A percentile compares a stretch with the other conserved stretches of the same genome.
Evolutionary conservation across 2,329 filamentous ascomycete genomes (phyloP).

Genomic region (Didymella pomorum): DNA sequence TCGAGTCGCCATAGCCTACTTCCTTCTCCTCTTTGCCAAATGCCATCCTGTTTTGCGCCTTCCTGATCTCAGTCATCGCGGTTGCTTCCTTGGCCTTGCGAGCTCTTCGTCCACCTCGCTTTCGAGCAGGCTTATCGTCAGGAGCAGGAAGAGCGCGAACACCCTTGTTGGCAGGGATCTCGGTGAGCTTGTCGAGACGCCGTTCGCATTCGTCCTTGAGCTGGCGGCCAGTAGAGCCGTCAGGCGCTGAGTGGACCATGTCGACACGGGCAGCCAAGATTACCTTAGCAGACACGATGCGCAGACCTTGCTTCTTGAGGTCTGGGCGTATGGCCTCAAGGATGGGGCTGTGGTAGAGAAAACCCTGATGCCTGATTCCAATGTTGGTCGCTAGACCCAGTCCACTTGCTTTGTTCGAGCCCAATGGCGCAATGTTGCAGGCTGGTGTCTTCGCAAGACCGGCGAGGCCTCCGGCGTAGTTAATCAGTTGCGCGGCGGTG

Average conservation of each 20-base stretch:
- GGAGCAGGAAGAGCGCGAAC: slow-evolving; percentile 86
- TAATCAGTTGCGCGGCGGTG: slow-evolving; percentile 95
- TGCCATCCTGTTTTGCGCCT: slow-evolving; percentile 93
- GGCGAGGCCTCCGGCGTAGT: slow-evolving; percentile 86
- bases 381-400: slow-evolving; percentile 92
- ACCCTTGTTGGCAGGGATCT: slow-evolving; percentile 89
- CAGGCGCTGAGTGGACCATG: slow-evolving; percentile 78
- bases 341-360: slow-evolving; percentile 89
- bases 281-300: slow-evolving; percentile 91
- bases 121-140: slow-evolving; percentile 92
- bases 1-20: slow-evolving; percentile 88
- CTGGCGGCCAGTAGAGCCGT: slow-evolving; percentile 83
- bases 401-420: slow-evolving; percentile 84
- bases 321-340: slow-evolving; percentile 85
- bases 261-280: slow-evolving; percentile 93
- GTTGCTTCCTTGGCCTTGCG: slow-evolving; percentile 96
- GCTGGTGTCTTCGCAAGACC: slow-evolving; percentile 91
- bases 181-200: slow-evolving; percentile 89
- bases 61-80: slow-evolving; percentile 94
- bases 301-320: slow-evolving; percentile 90
- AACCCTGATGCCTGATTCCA: slow-evolving; percentile 89
- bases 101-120: slow-evolving; percentile 88
- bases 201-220: slow-evolving; percentile 84
- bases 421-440: slow-evolving; percentile 90
- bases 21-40: slow-evolving; percentile 97